Base-by-base conservation (phyloP, 139 green algal species). In the Mesostigma viride region DNA sequence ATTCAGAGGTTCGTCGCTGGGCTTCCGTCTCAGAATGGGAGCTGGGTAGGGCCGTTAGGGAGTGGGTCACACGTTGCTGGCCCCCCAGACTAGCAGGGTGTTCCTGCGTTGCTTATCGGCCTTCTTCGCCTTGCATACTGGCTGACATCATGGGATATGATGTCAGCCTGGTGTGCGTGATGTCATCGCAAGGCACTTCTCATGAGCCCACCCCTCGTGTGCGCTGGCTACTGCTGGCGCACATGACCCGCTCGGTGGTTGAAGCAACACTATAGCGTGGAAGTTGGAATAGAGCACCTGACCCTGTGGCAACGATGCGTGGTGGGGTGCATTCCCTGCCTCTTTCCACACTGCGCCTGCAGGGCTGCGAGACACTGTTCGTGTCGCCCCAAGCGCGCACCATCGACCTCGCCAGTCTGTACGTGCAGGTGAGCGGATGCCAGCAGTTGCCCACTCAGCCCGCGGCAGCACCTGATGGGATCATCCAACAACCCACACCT, bases 281-380 rank as follows among this genome's bases (percentile, higher is more conserved):
- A 14, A 14, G 53, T 17, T 62, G 17, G 8, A 17, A 6, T 62
- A 6, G 53, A 32, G 8, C 14, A 62, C 22, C 20, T 24, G 5
- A 14, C 14, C 14, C 6, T 31, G 26, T 6, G 6, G 6, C 14
- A 27, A 27, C 53, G 40, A 24, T 36, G 17, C 31, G 40, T 35
- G 44, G 6, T 70, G 26, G n/a, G n/a, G n/a, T n/a, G n/a, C n/a
- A n/a, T n/a, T n/a, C n/a, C n/a, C n/a, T n/a, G n/a, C n/a, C n/a
- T n/a, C n/a, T n/a, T n/a, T n/a, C n/a, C n/a, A n/a, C n/a, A n/a
- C n/a, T n/a, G n/a, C n/a, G n/a, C 28, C 30, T 62, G 17, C 71
- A 77, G 71, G 71, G 71, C 63, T 75, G 71, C 33, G 59, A 76
- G 22, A 78, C 72, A 17, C 57, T 76, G 24, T 75, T 78, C 32